Evolutionary conservation across 2,329 filamentous ascomycete species (phyloP), one percentile per base, ranked within the genome.

Genomic region (Blumeriella jaapii): DNA sequence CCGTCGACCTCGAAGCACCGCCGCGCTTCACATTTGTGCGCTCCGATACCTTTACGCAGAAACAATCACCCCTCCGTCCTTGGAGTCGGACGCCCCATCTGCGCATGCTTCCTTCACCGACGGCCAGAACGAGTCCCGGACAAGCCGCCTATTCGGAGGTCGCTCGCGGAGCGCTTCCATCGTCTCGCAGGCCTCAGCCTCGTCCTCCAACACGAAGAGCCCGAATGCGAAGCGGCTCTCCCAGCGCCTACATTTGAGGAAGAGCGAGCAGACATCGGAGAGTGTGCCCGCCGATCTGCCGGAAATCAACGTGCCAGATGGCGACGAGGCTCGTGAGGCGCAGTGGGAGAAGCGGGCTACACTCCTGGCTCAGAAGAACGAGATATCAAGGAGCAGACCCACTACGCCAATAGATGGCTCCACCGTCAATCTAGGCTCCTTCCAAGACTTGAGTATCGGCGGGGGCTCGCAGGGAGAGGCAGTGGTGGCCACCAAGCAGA

Each of bases 311-410:
- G 55, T 61, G 44, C 60, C 64, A 51, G 62, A 62, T 26, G 62
- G 65, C 33, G 55, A 48, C 39, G 61, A 61, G 29, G 57, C 51
- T 27, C 53, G 57, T 41, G 82, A 93, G 64, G 74, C 74, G 40
- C 71, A 81, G 60, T 98, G 91, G 91, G 91, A 96, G 67, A 79
- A 82, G 63, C 71, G 89, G 41, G 91, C 91, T 17, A 95, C 87
- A n/a, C 73, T 93, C 40, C 65, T 96, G 46, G 89, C 84, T 19
- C 72, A 71, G 48, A 68, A 70, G 47, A 75, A 69, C 48, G 67
- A 70, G 39, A 41, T 41, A 33, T 45, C 46, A 16, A 47, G 48
- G 32, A 56, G 58, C 40, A 65, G 67, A 39, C 61, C 64, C 31
- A 55, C 64, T 42, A 63, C 57, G 44, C 52, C 44, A 45, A 43